phyloP scores from a whole-genome alignment of 176 grass and related monocot genomes.

The Avena insularis region DNA sequence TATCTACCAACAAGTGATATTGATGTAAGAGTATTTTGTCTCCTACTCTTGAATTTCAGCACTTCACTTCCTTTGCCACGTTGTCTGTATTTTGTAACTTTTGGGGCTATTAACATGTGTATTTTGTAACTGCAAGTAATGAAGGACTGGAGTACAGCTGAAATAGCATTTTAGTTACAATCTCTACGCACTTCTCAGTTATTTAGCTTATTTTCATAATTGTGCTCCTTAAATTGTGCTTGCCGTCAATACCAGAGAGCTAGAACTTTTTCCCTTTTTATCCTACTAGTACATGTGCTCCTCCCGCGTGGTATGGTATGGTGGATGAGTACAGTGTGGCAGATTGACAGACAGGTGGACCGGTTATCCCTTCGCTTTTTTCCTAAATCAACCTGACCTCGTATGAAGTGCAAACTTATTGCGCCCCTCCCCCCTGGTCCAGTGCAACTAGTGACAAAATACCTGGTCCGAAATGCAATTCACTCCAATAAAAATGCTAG shows the following conservation, averaged over 20 bases:
- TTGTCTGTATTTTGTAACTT: not conserved
- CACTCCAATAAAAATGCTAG: conserved; percentile 10
- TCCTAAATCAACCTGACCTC: not conserved
- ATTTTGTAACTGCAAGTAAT: not conserved
- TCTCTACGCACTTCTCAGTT: not conserved
- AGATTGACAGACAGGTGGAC: not conserved
- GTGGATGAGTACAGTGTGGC: not conserved
- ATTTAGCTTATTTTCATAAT: not conserved
- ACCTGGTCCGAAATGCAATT: not conserved
- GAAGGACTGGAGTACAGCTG: not conserved
- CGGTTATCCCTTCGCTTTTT: not conserved
- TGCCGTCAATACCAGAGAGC: not conserved
- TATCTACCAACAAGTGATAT: conserved; percentile 96
- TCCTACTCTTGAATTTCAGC: conserved; percentile 28
- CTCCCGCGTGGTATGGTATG: not conserved
- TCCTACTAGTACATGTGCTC: not conserved
- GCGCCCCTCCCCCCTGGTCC: too few relatives aligned
- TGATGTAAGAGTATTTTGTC: conserved; percentile 59
- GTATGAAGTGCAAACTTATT: not conserved
- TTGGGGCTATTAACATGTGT: not conserved
- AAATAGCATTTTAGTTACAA: not conserved
- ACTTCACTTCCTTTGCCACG: not conserved
- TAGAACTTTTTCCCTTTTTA: not conserved
- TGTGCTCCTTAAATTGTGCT: not conserved
- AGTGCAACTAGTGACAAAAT: not conserved